Evolutionary conservation across 2,329 filamentous ascomycete species (phyloP).

Genomic region (Cercospora sp.): DNA sequence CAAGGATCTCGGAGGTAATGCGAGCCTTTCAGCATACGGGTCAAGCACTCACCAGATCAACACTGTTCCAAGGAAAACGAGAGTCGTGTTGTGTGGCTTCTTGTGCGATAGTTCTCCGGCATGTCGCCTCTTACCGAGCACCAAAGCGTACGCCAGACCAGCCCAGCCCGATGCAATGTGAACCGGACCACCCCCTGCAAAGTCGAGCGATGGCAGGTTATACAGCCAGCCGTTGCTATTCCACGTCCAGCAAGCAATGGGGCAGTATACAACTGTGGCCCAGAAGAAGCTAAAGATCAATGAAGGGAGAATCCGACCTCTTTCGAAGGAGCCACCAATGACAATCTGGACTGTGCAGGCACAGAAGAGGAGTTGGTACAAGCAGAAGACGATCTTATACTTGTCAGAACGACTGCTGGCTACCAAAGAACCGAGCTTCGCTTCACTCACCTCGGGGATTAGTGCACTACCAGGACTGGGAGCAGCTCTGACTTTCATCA

Average conservation of each 20-base stretch:
- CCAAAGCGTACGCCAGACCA: constrained; percentile 64
- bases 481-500: constrained; percentile 61
- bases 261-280: constrained; percentile 65
- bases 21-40: constrained; percentile 49
- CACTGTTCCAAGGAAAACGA: constrained; percentile 64
- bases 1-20: neutral
- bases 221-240: constrained; percentile 66
- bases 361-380: constrained; percentile 66
- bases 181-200: constrained; percentile 63
- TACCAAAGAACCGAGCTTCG: neutral
- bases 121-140: constrained; percentile 60
- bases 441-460: constrained; percentile 53
- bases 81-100: constrained; percentile 62
- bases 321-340: constrained; percentile 63
- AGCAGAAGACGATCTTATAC: constrained; percentile 58
- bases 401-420: neutral
- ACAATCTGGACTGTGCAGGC: constrained; percentile 64
- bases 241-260: constrained; percentile 67
- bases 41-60: constrained; percentile 60
- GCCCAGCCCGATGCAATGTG: constrained; percentile 64
- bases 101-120: constrained; percentile 51
- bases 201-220: constrained; percentile 61
- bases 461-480: constrained; percentile 59
- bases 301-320: constrained; percentile 63
- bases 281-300: constrained; percentile 64